These are phyloP conservation scores for Boletus coccyginus DNA, from an alignment of 768 basidiomycete species.

Conservation along the genomic window DNA sequence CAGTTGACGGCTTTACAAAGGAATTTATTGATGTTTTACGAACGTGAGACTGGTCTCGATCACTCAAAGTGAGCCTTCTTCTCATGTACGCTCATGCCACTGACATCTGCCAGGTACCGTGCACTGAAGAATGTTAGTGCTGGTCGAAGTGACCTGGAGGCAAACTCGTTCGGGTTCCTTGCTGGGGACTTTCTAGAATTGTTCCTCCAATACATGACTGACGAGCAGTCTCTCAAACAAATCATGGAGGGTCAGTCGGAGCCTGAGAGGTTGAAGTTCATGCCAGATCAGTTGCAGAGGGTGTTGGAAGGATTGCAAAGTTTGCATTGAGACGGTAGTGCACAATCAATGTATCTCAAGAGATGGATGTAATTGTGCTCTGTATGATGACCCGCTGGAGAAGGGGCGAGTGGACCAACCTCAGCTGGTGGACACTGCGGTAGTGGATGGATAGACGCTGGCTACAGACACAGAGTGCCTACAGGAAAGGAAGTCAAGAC, in stretches of 20 bases:
- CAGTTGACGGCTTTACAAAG: slow-evolving; percentile 70
- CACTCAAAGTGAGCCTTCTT: slow-evolving; percentile 54
- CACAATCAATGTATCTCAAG: slow-evolving; percentile 11
- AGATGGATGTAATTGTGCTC: slow-evolving; percentile 23
- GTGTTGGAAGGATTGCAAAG: neutral
- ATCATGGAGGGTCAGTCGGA: slow-evolving; percentile 57
- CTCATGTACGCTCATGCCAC: neutral
- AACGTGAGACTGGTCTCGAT: slow-evolving; percentile 51
- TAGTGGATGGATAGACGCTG: no score
- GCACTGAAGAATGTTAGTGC: slow-evolving; percentile 53
- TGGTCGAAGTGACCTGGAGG: slow-evolving; percentile 58
- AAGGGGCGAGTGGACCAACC: no score
- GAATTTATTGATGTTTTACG: slow-evolving; percentile 59
- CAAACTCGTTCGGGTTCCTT: slow-evolving; percentile 69
- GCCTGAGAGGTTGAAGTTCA: slow-evolving; percentile 53
- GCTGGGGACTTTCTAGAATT: slow-evolving; percentile 85
- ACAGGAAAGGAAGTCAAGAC: no score
- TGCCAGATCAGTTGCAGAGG: slow-evolving; percentile 35
- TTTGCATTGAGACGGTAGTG: neutral
- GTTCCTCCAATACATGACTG: slow-evolving; percentile 45
- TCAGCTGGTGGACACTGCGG: no score
- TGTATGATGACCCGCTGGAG: neutral
- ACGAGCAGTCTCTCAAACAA: slow-evolving; percentile 42
- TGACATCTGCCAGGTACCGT: slow-evolving; percentile 52
- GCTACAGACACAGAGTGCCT: no score